A percentile compares a stretch with the other conserved stretches of the same genome.
Conservation (phyloP, 176 grass and related monocot genomes). For the Chloris gayana region DNA sequence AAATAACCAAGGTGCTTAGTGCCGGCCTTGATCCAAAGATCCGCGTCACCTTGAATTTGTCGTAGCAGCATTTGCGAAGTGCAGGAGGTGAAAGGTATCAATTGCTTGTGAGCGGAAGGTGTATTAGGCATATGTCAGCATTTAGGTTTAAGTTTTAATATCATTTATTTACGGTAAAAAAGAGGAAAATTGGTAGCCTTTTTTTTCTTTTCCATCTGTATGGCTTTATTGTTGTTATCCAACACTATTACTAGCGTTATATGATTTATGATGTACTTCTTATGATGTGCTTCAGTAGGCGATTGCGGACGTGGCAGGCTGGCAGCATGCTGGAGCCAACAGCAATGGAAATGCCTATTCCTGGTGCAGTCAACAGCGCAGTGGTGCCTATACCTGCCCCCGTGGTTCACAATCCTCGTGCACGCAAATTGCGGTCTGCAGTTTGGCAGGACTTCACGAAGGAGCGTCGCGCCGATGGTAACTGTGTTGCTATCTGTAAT, state of each 20-base stretch:
- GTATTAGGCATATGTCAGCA: background rate
- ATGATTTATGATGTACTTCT: background rate
- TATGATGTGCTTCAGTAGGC: constrained; percentile 42
- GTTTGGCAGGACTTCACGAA: constrained; percentile 99
- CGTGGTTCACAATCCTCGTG: constrained; percentile 63
- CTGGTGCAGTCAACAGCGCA: constrained; percentile 33
- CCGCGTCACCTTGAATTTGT: too few species aligned
- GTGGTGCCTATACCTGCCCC: constrained; percentile 28
- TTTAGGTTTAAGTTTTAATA: background rate
- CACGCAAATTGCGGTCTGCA: constrained; percentile 79
- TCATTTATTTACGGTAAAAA: background rate
- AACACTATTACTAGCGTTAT: background rate
- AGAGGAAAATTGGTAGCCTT: background rate
- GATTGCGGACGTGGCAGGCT: constrained; percentile 5
- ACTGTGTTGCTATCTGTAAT: constrained; percentile 88
- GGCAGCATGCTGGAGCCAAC: constrained; percentile 54
- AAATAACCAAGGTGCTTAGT: too few species aligned
- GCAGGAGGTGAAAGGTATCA: too few species aligned
- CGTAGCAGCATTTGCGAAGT: too few species aligned
- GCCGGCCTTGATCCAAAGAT: too few species aligned
- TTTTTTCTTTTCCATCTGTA: background rate
- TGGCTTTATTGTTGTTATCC: background rate
- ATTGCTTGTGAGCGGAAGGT: constrained; percentile 2
- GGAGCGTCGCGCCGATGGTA: constrained; percentile 77
- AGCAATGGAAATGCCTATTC: constrained; percentile 46